These are phyloP conservation scores for Penicillium cinerascens DNA, from an alignment of 495 filamentous ascomycete species.

Conservation along the genomic window DNA sequence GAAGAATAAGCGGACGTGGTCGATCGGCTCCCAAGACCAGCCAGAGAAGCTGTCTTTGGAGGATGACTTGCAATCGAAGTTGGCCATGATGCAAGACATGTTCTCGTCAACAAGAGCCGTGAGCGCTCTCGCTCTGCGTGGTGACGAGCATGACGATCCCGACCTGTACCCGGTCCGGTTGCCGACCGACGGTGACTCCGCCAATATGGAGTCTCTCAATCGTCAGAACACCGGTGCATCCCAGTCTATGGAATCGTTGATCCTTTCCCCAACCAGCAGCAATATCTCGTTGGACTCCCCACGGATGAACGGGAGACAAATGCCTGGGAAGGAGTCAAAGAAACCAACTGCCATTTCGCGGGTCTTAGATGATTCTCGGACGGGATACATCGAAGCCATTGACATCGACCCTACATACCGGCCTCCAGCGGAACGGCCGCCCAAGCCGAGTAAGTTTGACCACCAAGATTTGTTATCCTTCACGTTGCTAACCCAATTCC, in stretches of 20 bases:
- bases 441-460: constrained; percentile 67
- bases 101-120: constrained; percentile 86
- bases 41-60: constrained; percentile 63
- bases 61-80: constrained; percentile 84
- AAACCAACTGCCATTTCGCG: constrained; percentile 48
- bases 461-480: background rate
- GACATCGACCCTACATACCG: constrained; percentile 84
- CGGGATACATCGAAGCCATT: constrained; percentile 86
- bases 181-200: constrained; percentile 60
- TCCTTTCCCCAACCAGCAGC: constrained; percentile 64
- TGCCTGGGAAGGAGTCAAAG: constrained; percentile 14
- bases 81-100: constrained; percentile 88
- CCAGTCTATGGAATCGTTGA: constrained; percentile 47
- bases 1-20: constrained; percentile 95
- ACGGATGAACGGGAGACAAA: constrained; percentile 12
- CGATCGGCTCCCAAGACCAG: constrained; percentile 79
- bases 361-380: constrained; percentile 43
- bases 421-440: constrained; percentile 66
- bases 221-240: constrained; percentile 56
- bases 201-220: constrained; percentile 51
- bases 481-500: constrained; percentile 17
- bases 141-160: constrained; percentile 82
- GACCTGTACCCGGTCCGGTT: constrained; percentile 80
- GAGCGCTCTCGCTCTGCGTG: constrained; percentile 79
- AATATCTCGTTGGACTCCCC: constrained; percentile 49